phyloP scores from a whole-genome alignment of 306 rosid genomes.

The Cicer judaicum region DNA sequence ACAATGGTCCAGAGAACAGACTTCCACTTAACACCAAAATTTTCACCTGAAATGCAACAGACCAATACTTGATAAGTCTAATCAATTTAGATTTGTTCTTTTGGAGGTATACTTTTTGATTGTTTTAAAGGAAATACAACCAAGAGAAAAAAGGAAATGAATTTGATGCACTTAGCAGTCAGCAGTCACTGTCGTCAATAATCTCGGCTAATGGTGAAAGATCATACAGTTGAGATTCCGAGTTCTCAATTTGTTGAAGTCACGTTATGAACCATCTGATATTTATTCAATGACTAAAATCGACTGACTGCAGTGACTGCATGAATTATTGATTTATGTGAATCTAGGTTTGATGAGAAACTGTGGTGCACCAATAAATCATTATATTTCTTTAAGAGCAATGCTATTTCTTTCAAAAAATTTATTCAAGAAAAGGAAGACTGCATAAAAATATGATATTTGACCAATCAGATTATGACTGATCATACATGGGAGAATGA shows the following conservation, averaged over 20 bases:
- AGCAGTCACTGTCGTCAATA: neutral
- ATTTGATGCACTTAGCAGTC: neutral
- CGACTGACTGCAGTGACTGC: neutral
- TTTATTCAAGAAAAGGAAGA: too few species aligned
- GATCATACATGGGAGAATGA: too few species aligned
- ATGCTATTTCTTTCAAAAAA: too few species aligned
- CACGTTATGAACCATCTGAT: neutral
- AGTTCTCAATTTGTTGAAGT: neutral
- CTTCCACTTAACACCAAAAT: slow-evolving; percentile 58
- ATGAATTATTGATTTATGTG: neutral
- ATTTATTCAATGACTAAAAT: neutral
- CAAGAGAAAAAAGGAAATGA: neutral
- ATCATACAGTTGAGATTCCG: neutral
- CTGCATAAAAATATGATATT: too few species aligned
- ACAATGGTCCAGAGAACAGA: slow-evolving; percentile 59
- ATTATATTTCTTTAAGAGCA: too few species aligned
- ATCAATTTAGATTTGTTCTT: slow-evolving; percentile 34
- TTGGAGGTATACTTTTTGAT: slow-evolving; percentile 23
- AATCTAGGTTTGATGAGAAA: neutral
- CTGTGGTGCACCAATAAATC: too few species aligned
- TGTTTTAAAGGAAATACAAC: neutral
- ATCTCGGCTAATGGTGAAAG: neutral
- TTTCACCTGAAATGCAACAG: slow-evolving; percentile 52
- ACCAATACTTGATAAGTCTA: slow-evolving; percentile 28
- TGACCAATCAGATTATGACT: too few species aligned